Evolutionary conservation across 2,329 filamentous ascomycete genomes (phyloP).

Genomic region (Colletotrichum siamense): DNA sequence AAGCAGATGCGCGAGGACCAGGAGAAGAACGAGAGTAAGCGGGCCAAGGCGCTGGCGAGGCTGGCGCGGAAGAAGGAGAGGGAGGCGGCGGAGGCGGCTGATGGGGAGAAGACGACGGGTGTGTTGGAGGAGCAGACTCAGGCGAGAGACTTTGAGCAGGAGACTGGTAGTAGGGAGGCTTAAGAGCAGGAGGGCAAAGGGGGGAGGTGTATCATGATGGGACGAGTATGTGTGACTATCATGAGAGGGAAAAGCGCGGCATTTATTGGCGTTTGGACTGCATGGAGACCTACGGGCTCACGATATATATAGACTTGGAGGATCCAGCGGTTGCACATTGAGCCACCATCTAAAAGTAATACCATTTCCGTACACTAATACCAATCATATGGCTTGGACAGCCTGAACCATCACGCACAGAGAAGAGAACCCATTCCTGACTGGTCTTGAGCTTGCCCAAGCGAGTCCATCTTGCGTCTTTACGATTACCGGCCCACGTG

Average conservation of each 20-base stretch:
- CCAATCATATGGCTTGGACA: not conserved
- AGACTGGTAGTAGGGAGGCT: not conserved
- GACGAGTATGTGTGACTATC: not conserved
- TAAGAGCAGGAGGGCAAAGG: not conserved
- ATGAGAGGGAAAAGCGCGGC: not conserved
- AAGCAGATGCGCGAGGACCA: slow-evolving; percentile 50
- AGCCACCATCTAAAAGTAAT: not conserved
- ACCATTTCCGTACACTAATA: not conserved
- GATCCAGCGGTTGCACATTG: not conserved
- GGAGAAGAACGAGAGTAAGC: slow-evolving; percentile 39
- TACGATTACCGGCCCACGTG: not conserved
- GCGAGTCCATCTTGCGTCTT: not conserved
- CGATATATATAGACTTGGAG: not conserved
- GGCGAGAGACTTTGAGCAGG: not conserved
- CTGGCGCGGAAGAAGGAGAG: slow-evolving; percentile 26
- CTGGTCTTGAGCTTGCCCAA: not conserved
- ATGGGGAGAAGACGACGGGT: not conserved
- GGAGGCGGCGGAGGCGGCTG: not conserved
- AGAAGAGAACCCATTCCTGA: not conserved
- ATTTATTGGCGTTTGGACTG: not conserved
- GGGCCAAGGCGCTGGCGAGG: slow-evolving; percentile 33
- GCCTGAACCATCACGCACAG: not conserved
- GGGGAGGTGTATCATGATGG: not conserved
- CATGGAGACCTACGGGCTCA: not conserved
- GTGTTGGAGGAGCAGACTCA: not conserved